Base-by-base conservation (phyloP, 2,329 filamentous ascomycete genomes). In the Penicillium vulpinum region DNA sequence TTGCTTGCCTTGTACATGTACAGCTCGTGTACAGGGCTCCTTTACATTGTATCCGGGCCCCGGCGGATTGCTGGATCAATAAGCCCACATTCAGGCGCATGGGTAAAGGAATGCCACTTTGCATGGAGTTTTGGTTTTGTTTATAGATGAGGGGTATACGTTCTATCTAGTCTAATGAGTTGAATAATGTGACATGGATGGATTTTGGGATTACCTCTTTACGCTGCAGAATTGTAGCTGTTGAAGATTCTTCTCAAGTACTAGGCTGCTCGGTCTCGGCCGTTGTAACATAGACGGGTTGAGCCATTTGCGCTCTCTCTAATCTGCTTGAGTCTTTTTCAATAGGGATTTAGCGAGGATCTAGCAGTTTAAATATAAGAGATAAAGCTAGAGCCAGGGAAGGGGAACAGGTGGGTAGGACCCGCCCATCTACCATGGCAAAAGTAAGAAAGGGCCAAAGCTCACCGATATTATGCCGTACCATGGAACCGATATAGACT, bases 111-210 rank as follows among this genome's bases (percentile, higher is more conserved):
- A 24, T 31, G 26, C 55, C 61, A 54, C 43, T 57, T 58, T 57
- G 54, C 57, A 58, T 62, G 52, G 56, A 58, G 55, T 61, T 54
- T 59, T 21, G 55, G 57, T 56, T 60, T 59, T 63, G 58, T 64
- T 64, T 62, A 65, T 65, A 65, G 61, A 66, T 58, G 51, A 59
- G 62, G 46, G 62, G 59, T 62, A 62, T 53, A 59, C 56, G 45
- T 59, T 56, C 54, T 54, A 41, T 56, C 26, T 57, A 51, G 61
- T 53, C 36, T 52, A 46, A 62, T 44, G 52, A 58, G 41, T 51
- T 41, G 24, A 59, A 54, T 64, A 62, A 66, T 64, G 62, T 63
- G 63, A 61, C 36, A 66, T 59, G 62, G 54, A 59, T n/a, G n/a
- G n/a, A 40, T 8, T 50, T 49, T 57, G 41, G 33, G 28, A 26